These are phyloP conservation scores for Magnaporthales sp. DNA, from an alignment of 2,329 filamentous ascomycete genomes.

Conservation along the genomic window DNA sequence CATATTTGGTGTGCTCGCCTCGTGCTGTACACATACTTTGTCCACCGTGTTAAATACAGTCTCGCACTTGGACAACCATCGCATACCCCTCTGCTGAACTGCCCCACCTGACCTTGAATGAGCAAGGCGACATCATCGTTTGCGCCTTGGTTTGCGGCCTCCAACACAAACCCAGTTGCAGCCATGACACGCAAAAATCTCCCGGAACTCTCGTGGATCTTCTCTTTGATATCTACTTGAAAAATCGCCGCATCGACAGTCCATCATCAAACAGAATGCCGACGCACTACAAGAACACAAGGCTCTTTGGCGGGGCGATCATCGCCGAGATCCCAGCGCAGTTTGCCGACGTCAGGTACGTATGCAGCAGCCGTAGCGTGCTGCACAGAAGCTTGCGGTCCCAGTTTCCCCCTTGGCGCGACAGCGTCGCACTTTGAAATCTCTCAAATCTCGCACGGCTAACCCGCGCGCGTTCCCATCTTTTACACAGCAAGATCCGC, in stretches of 20 bases:
- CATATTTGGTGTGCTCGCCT: background rate
- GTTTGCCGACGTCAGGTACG: slow-evolving; percentile 65
- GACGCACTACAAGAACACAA: slow-evolving; percentile 41
- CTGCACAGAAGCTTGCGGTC: background rate
- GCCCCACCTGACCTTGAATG: background rate
- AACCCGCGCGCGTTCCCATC: background rate
- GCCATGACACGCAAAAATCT: background rate
- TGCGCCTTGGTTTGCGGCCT: background rate
- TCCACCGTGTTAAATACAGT: background rate
- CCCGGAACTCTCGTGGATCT: background rate
- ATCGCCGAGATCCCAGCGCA: slow-evolving; percentile 56
- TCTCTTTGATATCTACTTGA: background rate
- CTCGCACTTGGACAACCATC: background rate
- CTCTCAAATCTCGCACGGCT: background rate
- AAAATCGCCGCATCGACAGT: slow-evolving; percentile 2
- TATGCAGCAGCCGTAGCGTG: background rate
- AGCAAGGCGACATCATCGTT: slow-evolving; percentile 11
- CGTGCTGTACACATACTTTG: no score
- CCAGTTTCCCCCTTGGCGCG: no score
- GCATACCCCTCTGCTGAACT: background rate
- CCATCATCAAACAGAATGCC: slow-evolving; percentile 32
- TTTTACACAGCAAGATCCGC: slow-evolving; percentile 51
- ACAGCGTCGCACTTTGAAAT: background rate
- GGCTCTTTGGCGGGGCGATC: slow-evolving; percentile 67
- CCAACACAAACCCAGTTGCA: slow-evolving; percentile 1